Conservation (phyloP, 2,329 filamentous ascomycete genomes). For the Epichloe bromicola region DNA sequence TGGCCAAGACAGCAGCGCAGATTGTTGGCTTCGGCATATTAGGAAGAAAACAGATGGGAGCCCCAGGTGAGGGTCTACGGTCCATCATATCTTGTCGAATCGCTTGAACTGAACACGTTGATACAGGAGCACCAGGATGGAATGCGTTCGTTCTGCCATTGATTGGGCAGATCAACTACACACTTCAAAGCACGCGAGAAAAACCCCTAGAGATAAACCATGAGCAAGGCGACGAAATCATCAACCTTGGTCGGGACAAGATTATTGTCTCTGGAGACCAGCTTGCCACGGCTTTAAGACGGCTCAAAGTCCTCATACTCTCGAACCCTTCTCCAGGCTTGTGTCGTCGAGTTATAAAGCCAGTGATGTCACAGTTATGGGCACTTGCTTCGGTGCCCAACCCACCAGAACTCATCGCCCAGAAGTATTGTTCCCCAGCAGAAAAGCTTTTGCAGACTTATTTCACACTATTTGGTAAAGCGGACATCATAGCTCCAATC, state of each 20-base stretch:
- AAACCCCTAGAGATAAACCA: slow-evolving; percentile 3
- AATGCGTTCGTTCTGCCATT: slow-evolving; percentile 46
- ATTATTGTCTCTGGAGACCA: slow-evolving; percentile 34
- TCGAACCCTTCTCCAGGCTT: slow-evolving; percentile 56
- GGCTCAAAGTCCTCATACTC: slow-evolving; percentile 42
- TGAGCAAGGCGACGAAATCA: slow-evolving; percentile 22
- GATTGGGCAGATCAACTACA: slow-evolving; percentile 36
- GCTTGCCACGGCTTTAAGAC: slow-evolving; percentile 37
- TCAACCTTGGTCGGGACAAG: slow-evolving; percentile 30
- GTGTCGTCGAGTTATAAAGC: slow-evolving; percentile 45
- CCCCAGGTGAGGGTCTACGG: slow-evolving; percentile 33
- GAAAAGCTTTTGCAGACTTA: slow-evolving; percentile 41
- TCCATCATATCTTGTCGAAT: neutral
- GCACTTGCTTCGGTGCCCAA: slow-evolving; percentile 39
- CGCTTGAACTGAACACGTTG: neutral
- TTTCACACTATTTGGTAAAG: slow-evolving; percentile 41
- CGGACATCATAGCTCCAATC: slow-evolving; percentile 34
- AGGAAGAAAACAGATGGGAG: slow-evolving; percentile 48
- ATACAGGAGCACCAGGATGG: slow-evolving; percentile 45
- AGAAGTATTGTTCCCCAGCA: slow-evolving; percentile 32
- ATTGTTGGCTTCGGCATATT: slow-evolving; percentile 46
- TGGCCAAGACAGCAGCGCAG: slow-evolving; percentile 24
- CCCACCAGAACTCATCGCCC: slow-evolving; percentile 19
- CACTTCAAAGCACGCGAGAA: slow-evolving; percentile 10
- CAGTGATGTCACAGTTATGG: slow-evolving; percentile 51